Conservation (phyloP, 2,329 filamentous ascomycete genomes). For the Ambrosiella xylebori region DNA sequence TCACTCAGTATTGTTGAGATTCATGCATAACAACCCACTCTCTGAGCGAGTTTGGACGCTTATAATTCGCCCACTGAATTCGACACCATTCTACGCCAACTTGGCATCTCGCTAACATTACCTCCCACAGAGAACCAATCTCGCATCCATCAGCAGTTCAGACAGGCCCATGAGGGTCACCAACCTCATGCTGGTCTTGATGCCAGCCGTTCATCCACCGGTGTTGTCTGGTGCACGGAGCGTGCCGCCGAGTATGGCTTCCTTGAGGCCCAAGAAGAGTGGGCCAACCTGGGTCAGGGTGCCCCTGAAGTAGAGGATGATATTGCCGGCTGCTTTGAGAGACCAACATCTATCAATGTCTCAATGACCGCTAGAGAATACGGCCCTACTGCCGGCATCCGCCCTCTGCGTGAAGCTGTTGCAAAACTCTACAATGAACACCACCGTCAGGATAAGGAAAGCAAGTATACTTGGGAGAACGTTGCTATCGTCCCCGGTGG, state of each 20-base stretch:
- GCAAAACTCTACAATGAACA: conserved; percentile 86
- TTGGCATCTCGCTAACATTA: neutral
- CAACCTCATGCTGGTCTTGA: conserved; percentile 83
- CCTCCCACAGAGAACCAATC: conserved; percentile 51
- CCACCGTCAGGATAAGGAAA: conserved; percentile 72
- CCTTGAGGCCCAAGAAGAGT: conserved; percentile 59
- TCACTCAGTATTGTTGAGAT: neutral
- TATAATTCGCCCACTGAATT: neutral
- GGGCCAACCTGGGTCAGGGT: conserved; percentile 90
- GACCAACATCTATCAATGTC: conserved; percentile 64
- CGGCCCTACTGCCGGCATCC: conserved; percentile 85
- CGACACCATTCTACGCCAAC: neutral
- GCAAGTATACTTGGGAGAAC: conserved; percentile 93
- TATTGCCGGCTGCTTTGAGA: conserved; percentile 73
- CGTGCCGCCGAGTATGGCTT: conserved; percentile 80
- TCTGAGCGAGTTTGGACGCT: no score
- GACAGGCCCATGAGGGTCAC: conserved; percentile 77
- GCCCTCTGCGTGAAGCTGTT: conserved; percentile 72
- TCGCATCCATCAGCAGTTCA: conserved; percentile 76
- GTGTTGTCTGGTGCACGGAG: conserved; percentile 86
- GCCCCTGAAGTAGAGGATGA: conserved; percentile 89
- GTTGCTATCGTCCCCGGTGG: conserved; percentile 92
- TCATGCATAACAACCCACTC: neutral
- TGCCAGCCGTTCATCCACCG: conserved; percentile 71
- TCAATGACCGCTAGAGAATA: conserved; percentile 71